Evolutionary conservation across 371 early-diverging fungal species (phyloP).

Genomic region (Rhizomucor pusillus): DNA sequence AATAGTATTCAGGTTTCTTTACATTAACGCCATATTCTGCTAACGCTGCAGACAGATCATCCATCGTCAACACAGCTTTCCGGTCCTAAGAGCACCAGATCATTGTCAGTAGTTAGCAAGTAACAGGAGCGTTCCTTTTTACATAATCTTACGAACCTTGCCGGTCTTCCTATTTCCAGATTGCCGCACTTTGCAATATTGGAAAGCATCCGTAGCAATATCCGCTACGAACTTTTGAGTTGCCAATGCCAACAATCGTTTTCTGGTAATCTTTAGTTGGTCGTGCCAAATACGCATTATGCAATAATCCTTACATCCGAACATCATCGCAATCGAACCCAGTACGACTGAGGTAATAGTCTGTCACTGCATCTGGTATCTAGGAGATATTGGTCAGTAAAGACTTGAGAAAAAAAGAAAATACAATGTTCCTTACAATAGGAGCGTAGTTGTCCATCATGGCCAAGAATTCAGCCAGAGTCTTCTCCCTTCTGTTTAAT

Average conservation of each 20-base stretch:
- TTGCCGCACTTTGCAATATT: constrained; percentile 87
- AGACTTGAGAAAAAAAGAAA: background rate
- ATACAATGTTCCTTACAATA: constrained; percentile 53
- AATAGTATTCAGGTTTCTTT: constrained; percentile 92
- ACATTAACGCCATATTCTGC: constrained; percentile 93
- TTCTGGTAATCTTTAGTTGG: constrained; percentile 40
- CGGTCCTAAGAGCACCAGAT: constrained; percentile 51
- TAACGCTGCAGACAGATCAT: constrained; percentile 88
- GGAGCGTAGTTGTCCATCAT: constrained; percentile 90
- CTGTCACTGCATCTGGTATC: constrained; percentile 98
- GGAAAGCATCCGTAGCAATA: constrained; percentile 92
- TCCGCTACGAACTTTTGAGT: constrained; percentile 96
- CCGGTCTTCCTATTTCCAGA: constrained; percentile 51
- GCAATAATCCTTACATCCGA: constrained; percentile 67
- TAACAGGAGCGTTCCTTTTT: background rate
- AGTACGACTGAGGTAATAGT: constrained; percentile 90
- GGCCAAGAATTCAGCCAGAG: constrained; percentile 79
- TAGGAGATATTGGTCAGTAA: constrained; percentile 16
- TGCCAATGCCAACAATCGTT: constrained; percentile 86
- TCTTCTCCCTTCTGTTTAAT: constrained; percentile 60
- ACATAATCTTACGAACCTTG: constrained; percentile 24
- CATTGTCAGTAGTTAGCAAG: background rate
- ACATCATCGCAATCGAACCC: constrained; percentile 94
- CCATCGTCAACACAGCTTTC: constrained; percentile 87
- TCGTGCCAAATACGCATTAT: background rate